Percentiles rank a stretch among this genome's conserved stretches.
These are phyloP conservation scores for Malus hybrid DNA, from an alignment of 331 rosid species.

Conservation along the genomic window DNA sequence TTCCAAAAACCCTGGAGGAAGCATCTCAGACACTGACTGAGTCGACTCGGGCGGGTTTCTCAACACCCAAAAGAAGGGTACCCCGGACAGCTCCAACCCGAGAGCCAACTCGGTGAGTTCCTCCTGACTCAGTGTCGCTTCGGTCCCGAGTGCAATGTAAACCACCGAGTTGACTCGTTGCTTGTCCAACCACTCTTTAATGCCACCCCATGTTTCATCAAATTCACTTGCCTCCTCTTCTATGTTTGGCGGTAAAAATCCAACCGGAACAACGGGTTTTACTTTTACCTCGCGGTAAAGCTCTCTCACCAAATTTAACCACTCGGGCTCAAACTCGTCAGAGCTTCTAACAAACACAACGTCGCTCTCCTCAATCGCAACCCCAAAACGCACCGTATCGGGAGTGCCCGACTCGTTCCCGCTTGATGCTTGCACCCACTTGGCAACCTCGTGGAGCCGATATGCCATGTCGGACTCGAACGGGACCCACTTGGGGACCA, in stretches of 20 bases:
- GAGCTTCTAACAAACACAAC: constrained; percentile 30
- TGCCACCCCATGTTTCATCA: not conserved
- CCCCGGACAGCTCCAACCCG: constrained; percentile 19
- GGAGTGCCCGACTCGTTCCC: constrained; percentile 3
- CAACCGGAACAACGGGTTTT: constrained; percentile 25
- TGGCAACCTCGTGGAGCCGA: constrained; percentile 20
- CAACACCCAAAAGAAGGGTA: constrained; percentile 23
- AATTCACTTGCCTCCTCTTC: not conserved
- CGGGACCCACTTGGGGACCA: constrained; percentile 36
- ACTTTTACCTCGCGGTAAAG: constrained; percentile 17
- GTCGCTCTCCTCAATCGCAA: constrained; percentile 14
- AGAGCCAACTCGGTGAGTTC: constrained; percentile 32
- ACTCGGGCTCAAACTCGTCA: constrained; percentile 31
- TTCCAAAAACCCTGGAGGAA: constrained; percentile 26
- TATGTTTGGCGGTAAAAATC: constrained; percentile 21
- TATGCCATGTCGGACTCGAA: constrained; percentile 14
- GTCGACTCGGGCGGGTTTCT: constrained; percentile 9
- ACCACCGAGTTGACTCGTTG: constrained; percentile 21
- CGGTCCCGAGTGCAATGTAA: constrained; percentile 34
- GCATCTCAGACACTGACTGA: constrained; percentile 8
- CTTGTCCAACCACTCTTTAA: constrained; percentile 22
- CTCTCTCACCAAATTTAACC: constrained; percentile 20
- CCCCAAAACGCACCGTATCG: constrained; percentile 26
- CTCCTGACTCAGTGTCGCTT: constrained; percentile 18
- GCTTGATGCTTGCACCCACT: constrained; percentile 3